Evolutionary conservation across 2,329 filamentous ascomycete species (phyloP).

Genomic region (Aureobasidium sp.): DNA sequence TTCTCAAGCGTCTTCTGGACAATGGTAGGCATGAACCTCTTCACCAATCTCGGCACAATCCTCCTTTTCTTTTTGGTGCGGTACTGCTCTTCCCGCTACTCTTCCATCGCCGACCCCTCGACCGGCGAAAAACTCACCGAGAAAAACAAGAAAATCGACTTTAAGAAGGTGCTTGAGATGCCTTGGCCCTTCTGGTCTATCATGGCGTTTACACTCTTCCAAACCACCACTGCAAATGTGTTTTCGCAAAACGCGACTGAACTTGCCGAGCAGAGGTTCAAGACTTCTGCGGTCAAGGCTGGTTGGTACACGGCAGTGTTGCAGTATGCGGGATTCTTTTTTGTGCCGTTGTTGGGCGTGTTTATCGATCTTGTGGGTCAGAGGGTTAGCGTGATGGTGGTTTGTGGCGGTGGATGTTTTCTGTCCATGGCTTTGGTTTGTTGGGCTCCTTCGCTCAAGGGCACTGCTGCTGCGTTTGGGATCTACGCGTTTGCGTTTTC

Average conservation of each 20-base stretch:
- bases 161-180: constrained; percentile 46
- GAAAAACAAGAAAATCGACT: constrained; percentile 49
- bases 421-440: constrained; percentile 47
- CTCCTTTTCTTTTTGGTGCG: constrained; percentile 50
- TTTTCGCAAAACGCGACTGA: constrained; percentile 52
- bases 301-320: constrained; percentile 53
- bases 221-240: constrained; percentile 48
- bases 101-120: constrained; percentile 42
- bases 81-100: constrained; percentile 41
- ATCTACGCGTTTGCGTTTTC: constrained; percentile 49
- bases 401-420: constrained; percentile 44
- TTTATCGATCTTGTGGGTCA: constrained; percentile 51
- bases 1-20: constrained; percentile 57
- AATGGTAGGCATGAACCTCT: constrained; percentile 55
- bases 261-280: constrained; percentile 51
- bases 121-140: constrained; percentile 53
- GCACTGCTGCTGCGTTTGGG: constrained; percentile 52
- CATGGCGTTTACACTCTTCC: constrained; percentile 47
- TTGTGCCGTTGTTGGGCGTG: constrained; percentile 48
- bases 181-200: constrained; percentile 54
- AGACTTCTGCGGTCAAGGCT: constrained; percentile 45
- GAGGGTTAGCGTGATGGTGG: constrained; percentile 36
- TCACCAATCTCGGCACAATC: constrained; percentile 48
- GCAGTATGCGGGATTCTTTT: constrained; percentile 51
- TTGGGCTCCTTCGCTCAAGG: constrained; percentile 40